Evolutionary conservation across 805 yeast species (phyloP), one percentile per base, ranked within the genome.

Genomic region (Pichia manshurica): DNA sequence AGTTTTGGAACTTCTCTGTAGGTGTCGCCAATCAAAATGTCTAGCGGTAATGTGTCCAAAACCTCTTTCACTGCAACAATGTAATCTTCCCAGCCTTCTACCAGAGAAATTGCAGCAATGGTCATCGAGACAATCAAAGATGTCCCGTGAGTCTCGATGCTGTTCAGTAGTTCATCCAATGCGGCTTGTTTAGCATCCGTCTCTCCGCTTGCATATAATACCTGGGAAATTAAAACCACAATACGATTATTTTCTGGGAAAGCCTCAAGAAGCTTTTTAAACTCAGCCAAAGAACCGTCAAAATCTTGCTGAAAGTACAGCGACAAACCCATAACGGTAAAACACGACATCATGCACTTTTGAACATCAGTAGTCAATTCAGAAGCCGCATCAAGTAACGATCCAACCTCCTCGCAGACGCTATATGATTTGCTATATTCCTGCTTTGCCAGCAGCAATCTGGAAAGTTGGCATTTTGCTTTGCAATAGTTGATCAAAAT

Each of bases 171-270:
- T 62, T 88, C 96, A 56, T 89, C 96, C 41, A 86, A 59, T 0
- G 97, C 96, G 1, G 89, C 90, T 53, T 81, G 84, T 49, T 79
- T 82, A 1, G 93, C 80, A 5, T 85, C 93, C n/a, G 76, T 79
- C 0, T 80, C 76, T n/a, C 80, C 84, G 48, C 78, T 77, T 2
- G 87, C 87, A 68, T 83, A 84, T 43, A 93, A 69, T 0, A 90
- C 84, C 59, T 89, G 95, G 0, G 93, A 79, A 19, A 87, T 74
- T 25, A 91, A 65, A 6, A 83, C 77, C 15, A 87, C 80, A n/a
- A 88, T 72, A 51, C 82, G 75, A 53, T 76, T 79, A 4, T 84
- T 78, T 42, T 78, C 80, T 5, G 77, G 75, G 21, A 82, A 74
- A 1, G 65, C 57, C 22, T 69, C 73, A 39, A 89, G 66, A n/a